Conservation (phyloP, 1,284 basidiomycete species). For the Cryptococcus sp. region DNA sequence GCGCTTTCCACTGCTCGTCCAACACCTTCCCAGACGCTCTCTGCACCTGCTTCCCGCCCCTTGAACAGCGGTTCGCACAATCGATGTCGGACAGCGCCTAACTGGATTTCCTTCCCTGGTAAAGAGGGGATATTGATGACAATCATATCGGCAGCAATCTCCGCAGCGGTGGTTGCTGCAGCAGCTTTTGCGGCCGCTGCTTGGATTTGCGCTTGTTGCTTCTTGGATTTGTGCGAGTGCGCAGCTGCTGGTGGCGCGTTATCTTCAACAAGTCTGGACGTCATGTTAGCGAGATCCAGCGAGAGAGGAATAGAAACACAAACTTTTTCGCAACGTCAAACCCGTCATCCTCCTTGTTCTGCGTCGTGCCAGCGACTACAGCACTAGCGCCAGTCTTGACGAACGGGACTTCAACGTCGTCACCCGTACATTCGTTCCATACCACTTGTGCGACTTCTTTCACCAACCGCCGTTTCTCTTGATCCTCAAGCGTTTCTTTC, state of each 20-base stretch:
- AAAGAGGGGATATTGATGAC: slow-evolving; percentile 63
- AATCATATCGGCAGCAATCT: slow-evolving; percentile 37
- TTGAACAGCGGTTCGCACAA: slow-evolving; percentile 83
- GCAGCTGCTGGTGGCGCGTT: slow-evolving; percentile 25
- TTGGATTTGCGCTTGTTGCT: slow-evolving; percentile 59
- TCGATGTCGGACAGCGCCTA: slow-evolving; percentile 85
- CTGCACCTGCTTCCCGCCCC: slow-evolving; percentile 56
- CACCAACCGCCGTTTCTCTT: slow-evolving; percentile 36
- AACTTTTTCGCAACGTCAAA: slow-evolving; percentile 59
- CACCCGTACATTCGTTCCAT: slow-evolving; percentile 43
- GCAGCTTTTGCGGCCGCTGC: slow-evolving; percentile 61
- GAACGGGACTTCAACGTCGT: slow-evolving; percentile 46
- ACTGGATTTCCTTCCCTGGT: slow-evolving; percentile 67
- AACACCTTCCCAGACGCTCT: slow-evolving; percentile 54
- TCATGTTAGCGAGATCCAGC: background rate
- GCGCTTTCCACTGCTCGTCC: slow-evolving; percentile 40
- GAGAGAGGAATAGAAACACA: slow-evolving; percentile 35
- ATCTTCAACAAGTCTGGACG: slow-evolving; percentile 41
- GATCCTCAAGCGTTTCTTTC: slow-evolving; percentile 48
- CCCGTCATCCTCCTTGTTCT: slow-evolving; percentile 78
- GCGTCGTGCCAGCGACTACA: slow-evolving; percentile 29
- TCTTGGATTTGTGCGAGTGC: slow-evolving; percentile 55
- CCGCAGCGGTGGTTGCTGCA: slow-evolving; percentile 70
- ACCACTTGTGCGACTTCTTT: slow-evolving; percentile 41
- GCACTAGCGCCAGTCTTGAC: slow-evolving; percentile 20